A percentile compares a stretch with the other conserved stretches of the same genome.
These are phyloP conservation scores for Ceratobasidium sp. DNA, from an alignment of 1,284 basidiomycete genomes.

Conservation along the genomic window DNA sequence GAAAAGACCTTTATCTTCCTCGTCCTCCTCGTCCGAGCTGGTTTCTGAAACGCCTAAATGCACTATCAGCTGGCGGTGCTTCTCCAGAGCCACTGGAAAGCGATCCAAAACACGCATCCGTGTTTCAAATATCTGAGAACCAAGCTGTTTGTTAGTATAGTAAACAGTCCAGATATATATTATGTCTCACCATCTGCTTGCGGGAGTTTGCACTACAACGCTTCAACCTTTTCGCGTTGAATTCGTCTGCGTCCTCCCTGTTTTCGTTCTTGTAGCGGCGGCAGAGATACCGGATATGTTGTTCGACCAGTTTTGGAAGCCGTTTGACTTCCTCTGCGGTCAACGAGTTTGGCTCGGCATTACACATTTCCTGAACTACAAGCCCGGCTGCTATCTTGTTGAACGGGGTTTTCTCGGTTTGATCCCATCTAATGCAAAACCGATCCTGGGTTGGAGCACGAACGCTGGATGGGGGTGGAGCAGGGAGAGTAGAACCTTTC, in stretches of 20 bases:
- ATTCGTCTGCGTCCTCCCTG: background rate
- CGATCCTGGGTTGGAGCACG: background rate
- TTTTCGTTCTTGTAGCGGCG: background rate
- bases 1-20: background rate
- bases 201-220: background rate
- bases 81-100: background rate
- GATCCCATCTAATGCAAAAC: slow-evolving; percentile 1
- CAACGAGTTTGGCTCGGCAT: background rate
- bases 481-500: background rate
- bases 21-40: slow-evolving; percentile 5
- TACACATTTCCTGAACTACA: background rate
- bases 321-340: background rate
- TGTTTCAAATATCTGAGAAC: background rate
- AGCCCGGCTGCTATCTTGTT: background rate
- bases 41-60: background rate
- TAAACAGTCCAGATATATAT: background rate
- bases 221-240: background rate
- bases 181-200: background rate
- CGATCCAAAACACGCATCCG: background rate
- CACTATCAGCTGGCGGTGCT: background rate
- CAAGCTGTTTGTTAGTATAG: background rate
- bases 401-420: background rate
- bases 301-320: background rate
- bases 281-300: slow-evolving; percentile 5
- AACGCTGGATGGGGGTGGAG: background rate